Evolutionary conservation across 2,329 filamentous ascomycete genomes (phyloP).

Genomic region (Orbilia blumenaviensis): DNA sequence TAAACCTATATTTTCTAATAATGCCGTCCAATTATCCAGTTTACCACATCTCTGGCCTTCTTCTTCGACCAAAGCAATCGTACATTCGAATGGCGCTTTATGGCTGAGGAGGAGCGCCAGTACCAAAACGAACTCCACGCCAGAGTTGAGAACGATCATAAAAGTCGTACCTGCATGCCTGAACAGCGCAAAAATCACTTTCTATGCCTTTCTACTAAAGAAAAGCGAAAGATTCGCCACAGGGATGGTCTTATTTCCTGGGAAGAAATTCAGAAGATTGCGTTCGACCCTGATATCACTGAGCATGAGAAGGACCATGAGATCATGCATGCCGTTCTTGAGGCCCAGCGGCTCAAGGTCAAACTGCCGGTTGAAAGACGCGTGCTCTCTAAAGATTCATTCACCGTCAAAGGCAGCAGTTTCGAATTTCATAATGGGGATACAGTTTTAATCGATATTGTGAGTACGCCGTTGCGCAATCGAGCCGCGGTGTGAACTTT

Average conservation of each 20-base stretch:
- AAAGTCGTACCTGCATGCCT: slow-evolving; percentile 37
- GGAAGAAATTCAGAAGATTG: slow-evolving; percentile 39
- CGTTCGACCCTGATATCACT: slow-evolving; percentile 3
- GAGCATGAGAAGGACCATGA: slow-evolving; percentile 51
- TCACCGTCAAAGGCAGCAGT: slow-evolving; percentile 27
- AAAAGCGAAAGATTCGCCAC: slow-evolving; percentile 30
- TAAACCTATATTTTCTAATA: too few relatives aligned
- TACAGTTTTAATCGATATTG: slow-evolving; percentile 35
- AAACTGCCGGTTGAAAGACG: slow-evolving; percentile 30
- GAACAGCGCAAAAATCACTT: slow-evolving; percentile 31
- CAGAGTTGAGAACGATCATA: slow-evolving; percentile 40
- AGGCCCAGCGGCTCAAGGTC: slow-evolving; percentile 42
- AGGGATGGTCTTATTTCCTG: slow-evolving; percentile 40
- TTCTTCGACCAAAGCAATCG: slow-evolving; percentile 49
- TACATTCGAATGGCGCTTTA: slow-evolving; percentile 46
- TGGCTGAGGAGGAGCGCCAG: slow-evolving; percentile 32
- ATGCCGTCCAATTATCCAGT: slow-evolving; percentile 14
- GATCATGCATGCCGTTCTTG: slow-evolving; percentile 42
- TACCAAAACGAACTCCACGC: slow-evolving; percentile 30
- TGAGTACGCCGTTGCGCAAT: not conserved
- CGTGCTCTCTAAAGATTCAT: slow-evolving; percentile 20
- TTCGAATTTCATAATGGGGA: slow-evolving; percentile 46
- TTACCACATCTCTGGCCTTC: slow-evolving; percentile 45
- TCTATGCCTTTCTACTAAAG: slow-evolving; percentile 7
- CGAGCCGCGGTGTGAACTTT: not conserved